Evolutionary conservation across 106 monocot species (phyloP), one percentile per base, ranked within the genome.

Genomic region (Platanthera zijinensis): DNA sequence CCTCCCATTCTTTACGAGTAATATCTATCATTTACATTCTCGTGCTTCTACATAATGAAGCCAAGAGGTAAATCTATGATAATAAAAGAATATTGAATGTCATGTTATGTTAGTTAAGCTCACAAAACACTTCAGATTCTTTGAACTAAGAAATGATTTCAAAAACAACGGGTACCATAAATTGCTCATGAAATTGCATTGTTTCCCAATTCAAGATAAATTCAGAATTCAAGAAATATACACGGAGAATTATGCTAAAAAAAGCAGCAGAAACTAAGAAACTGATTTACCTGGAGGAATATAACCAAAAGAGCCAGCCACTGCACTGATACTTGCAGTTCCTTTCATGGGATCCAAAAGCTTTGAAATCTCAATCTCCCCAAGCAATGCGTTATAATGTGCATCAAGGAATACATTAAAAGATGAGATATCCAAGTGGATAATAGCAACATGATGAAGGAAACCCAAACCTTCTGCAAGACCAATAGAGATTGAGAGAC

Each of bases 221-320:
- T 53, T 53, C 8, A 53, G 14, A 14, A 53, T 53, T 0, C 8
- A 10, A 53, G 53, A 14, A 69, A 32, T 14, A 69, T 39, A 39
- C 32, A 32, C 4, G 45, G 45, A 39, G 10, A 45, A 39, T 45
- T 25, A 66, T 39, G 0, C 66, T 21, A 66, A 11, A 39, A 32
- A 67, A 28, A 67, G 12, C 11, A 67, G 6, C 25, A 66, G 10
- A 4, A 13, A 71, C 10, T 21, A 50, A 71, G 57, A 78, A 51
- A 5, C 8, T 49, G 51, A 73, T 51, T 86, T 77, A 94, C 94
- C 94, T 53, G 94, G 94, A 82, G 91, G 91, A 28, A 94, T 94
- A 79, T 94, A 94, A 12, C 94, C 94, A 68, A 94, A 91, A 1
- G 94, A 94, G 13, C 94, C 94, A n/a, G 94, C 94, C 7, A 94